Conservation (phyloP, 1,284 basidiomycete genomes). For the Trametes polyzona region DNA sequence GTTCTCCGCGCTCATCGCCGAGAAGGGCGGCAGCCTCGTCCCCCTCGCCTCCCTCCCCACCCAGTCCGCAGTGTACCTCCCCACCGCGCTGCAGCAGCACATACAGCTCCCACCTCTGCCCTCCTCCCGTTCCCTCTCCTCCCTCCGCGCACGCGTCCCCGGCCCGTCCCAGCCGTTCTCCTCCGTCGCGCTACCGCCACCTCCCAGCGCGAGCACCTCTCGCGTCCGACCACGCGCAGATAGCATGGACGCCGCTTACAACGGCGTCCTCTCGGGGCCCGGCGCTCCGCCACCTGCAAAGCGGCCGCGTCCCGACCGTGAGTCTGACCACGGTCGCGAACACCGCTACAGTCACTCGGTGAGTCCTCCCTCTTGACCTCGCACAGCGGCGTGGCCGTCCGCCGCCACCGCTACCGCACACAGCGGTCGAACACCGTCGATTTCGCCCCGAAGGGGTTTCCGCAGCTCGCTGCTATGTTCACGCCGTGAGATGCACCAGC, state of each 20-base stretch:
- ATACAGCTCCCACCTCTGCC: constrained; percentile 9
- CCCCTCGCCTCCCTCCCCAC: constrained; percentile 26
- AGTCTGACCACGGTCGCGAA: constrained; percentile 23
- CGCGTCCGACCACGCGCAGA: constrained; percentile 47
- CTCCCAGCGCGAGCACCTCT: constrained; percentile 30
- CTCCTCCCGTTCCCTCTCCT: constrained; percentile 26
- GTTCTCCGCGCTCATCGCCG: constrained; percentile 51
- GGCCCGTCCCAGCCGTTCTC: constrained; percentile 30
- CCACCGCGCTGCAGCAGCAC: constrained; percentile 19
- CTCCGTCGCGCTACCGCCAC: constrained; percentile 35
- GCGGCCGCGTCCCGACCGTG: constrained; percentile 42
- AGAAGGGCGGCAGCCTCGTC: constrained; percentile 48
- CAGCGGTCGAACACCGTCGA: too few species aligned
- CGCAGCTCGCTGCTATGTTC: too few species aligned
- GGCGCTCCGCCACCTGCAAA: constrained; percentile 50
- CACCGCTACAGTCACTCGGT: constrained; percentile 32
- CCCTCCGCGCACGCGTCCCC: constrained; percentile 24
- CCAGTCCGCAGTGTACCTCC: constrained; percentile 20
- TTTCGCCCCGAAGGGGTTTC: too few species aligned
- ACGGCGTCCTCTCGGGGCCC: constrained; percentile 29
- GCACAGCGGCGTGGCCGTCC: background rate
- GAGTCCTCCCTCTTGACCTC: constrained; percentile 15
- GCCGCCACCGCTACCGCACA: background rate
- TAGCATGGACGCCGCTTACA: constrained; percentile 43
- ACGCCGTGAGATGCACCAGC: too few species aligned